Percentiles rank a stretch among this genome's conserved stretches.
phyloP scores from a whole-genome alignment of 2,329 filamentous ascomycete genomes.

The Cladophialophora bantiana region DNA sequence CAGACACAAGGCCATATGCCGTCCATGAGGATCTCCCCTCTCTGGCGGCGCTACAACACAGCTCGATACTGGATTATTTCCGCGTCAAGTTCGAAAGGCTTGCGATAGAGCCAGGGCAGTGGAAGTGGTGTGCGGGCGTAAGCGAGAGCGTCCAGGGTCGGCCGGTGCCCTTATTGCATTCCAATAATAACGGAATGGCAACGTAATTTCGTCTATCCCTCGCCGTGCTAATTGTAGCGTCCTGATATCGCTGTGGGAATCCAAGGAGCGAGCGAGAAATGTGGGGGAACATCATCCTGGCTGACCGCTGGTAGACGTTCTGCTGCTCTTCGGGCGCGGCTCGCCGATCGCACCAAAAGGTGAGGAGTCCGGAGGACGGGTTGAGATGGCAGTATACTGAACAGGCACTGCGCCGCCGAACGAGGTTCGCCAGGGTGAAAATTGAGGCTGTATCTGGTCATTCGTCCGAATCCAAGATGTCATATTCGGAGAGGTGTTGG shows the following conservation, averaged over 20 bases:
- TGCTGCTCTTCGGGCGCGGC: slow-evolving; percentile 33
- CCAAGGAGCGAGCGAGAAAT: not conserved
- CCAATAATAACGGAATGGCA: not conserved
- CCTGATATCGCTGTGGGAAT: not conserved
- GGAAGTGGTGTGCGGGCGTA: not conserved
- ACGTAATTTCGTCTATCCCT: not conserved
- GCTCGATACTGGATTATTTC: not conserved
- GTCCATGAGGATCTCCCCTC: not conserved
- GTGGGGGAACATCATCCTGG: slow-evolving; percentile 43
- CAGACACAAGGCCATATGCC: not conserved
- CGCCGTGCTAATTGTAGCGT: not conserved
- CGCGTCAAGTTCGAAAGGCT: not conserved
- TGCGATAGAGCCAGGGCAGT: not conserved
- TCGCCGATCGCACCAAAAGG: slow-evolving; percentile 52
- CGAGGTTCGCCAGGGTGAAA: slow-evolving; percentile 24
- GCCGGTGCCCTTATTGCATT: not conserved
- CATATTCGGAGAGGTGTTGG: slow-evolving; percentile 19
- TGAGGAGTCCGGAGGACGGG: slow-evolving; percentile 28
- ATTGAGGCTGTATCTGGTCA: slow-evolving; percentile 19
- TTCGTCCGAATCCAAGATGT: slow-evolving; percentile 17
- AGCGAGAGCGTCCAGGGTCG: not conserved
- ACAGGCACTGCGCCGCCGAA: slow-evolving; percentile 14
- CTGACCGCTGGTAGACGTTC: slow-evolving; percentile 58
- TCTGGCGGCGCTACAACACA: not conserved
- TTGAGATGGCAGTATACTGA: slow-evolving; percentile 16